Evolutionary conservation across 495 filamentous ascomycete genomes (phyloP).

Genomic region (Lepraria neglecta): DNA sequence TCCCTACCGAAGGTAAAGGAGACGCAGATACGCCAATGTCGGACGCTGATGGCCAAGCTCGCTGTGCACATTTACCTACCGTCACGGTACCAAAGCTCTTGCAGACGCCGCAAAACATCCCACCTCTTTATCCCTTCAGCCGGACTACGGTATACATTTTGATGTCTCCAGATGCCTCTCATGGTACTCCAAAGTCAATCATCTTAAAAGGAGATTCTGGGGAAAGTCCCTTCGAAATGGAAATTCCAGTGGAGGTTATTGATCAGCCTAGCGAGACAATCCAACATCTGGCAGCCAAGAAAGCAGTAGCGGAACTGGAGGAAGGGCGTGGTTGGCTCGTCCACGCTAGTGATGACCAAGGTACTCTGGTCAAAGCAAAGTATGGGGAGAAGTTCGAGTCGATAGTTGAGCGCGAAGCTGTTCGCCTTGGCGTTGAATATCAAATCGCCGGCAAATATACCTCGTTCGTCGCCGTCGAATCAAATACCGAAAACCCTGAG

Average conservation of each 20-base stretch:
- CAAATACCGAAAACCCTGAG: conserved; percentile 26
- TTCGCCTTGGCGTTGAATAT: conserved; percentile 55
- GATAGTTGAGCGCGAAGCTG: conserved; percentile 56
- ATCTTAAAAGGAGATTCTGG: conserved; percentile 48
- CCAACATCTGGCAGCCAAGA: conserved; percentile 63
- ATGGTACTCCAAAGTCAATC: conserved; percentile 48
- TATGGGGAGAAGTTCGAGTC: conserved; percentile 45
- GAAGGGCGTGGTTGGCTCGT: conserved; percentile 61
- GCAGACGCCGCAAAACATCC: conserved; percentile 56
- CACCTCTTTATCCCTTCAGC: conserved; percentile 57
- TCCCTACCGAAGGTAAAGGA: conserved; percentile 24
- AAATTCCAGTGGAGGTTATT: conserved; percentile 53
- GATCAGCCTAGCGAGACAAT: conserved; percentile 48
- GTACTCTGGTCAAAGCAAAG: conserved; percentile 43
- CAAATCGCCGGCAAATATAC: conserved; percentile 63
- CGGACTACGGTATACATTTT: conserved; percentile 59
- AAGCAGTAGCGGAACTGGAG: conserved; percentile 61
- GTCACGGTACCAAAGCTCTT: conserved; percentile 49
- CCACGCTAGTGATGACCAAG: conserved; percentile 41
- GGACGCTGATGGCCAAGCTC: conserved; percentile 15
- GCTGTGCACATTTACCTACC: conserved; percentile 43
- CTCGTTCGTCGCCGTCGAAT: conserved; percentile 62
- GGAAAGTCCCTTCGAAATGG: conserved; percentile 51
- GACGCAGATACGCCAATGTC: neutral
- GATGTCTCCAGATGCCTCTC: conserved; percentile 43